Percentiles rank a stretch among this genome's conserved stretches.
Evolutionary conservation across 2,329 filamentous ascomycete genomes (phyloP).

Genomic region (Fusarium falciforme): DNA sequence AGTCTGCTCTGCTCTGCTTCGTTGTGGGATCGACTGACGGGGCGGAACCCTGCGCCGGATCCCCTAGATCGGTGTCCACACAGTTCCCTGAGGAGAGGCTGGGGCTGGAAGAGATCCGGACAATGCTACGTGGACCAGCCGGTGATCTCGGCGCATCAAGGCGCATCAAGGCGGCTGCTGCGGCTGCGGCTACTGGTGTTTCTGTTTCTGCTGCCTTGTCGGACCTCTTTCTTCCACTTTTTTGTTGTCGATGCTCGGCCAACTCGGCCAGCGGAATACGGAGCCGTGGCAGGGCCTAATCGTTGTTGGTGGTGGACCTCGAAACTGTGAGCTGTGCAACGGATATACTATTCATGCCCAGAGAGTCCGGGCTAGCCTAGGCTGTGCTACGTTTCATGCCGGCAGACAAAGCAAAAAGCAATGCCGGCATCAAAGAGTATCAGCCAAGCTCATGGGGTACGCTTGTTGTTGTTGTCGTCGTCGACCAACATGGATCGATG

Average conservation of each 20-base stretch:
- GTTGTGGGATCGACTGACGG: background rate
- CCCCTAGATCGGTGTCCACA: slow-evolving; percentile 25
- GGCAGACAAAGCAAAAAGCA: slow-evolving; percentile 10
- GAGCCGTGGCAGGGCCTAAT: background rate
- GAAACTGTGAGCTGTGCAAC: slow-evolving; percentile 4
- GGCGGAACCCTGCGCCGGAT: slow-evolving; percentile 19
- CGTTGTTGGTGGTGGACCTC: background rate
- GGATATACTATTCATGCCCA: slow-evolving; percentile 23
- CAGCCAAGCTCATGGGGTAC: background rate
- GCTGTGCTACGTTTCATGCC: slow-evolving; percentile 27
- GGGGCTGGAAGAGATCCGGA: slow-evolving; percentile 8
- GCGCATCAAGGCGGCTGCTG: slow-evolving; percentile 3
- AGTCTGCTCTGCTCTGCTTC: background rate
- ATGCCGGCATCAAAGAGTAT: background rate
- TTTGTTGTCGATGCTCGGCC: background rate
- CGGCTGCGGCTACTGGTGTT: slow-evolving; percentile 3
- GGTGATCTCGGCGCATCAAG: slow-evolving; percentile 13
- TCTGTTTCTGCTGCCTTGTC: background rate
- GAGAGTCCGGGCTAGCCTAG: background rate
- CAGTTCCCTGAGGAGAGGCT: background rate
- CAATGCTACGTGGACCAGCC: slow-evolving; percentile 28
- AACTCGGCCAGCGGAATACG: slow-evolving; percentile 4
- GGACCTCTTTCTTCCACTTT: background rate
- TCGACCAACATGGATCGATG: slow-evolving; percentile 19
- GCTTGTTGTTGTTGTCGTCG: background rate